phyloP scores from a whole-genome alignment of 768 basidiomycete species.

The Dioszegia crocea region DNA sequence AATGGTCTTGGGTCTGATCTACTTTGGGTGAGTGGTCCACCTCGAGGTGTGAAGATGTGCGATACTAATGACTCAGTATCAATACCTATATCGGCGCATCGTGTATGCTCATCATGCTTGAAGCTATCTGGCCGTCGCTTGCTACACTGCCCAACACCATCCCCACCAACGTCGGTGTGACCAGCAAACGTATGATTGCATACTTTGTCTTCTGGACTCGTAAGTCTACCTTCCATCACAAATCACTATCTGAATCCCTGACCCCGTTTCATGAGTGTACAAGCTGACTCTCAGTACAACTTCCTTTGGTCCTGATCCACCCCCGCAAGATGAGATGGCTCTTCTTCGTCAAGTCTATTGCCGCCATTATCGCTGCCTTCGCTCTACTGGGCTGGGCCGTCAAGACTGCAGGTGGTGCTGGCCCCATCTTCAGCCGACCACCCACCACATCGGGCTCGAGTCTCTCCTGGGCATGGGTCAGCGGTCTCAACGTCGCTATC shows the following conservation, averaged over 20 bases:
- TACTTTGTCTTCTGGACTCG: slow-evolving; percentile 46
- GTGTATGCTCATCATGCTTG: slow-evolving; percentile 45
- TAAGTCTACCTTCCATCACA: too few relatives aligned
- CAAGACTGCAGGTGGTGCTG: slow-evolving; percentile 56
- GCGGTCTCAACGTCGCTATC: slow-evolving; percentile 69
- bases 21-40: slow-evolving; percentile 52
- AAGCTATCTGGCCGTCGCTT: slow-evolving; percentile 48
- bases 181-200: slow-evolving; percentile 38
- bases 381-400: slow-evolving; percentile 76
- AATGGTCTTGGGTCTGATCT: slow-evolving; percentile 71
- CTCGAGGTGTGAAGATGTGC: too few relatives aligned
- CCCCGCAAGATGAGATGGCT: slow-evolving; percentile 73
- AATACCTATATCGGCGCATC: slow-evolving; percentile 45
- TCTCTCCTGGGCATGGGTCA: slow-evolving; percentile 74
- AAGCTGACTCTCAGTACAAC: slow-evolving; percentile 22
- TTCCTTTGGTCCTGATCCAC: slow-evolving; percentile 51
- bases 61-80: slow-evolving; percentile 21
- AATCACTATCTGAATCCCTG: too few relatives aligned
- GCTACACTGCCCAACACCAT: slow-evolving; percentile 27
- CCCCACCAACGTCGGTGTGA: slow-evolving; percentile 33
- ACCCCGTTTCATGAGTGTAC: too few relatives aligned
- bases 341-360: slow-evolving; percentile 64
- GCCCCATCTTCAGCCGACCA: slow-evolving; percentile 59
- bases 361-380: slow-evolving; percentile 65
- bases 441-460: slow-evolving; percentile 57